Percentiles rank a stretch among this genome's conserved stretches.
Conservation (phyloP, 2,329 filamentous ascomycete species). For the Phialemonium atrogriseum region DNA sequence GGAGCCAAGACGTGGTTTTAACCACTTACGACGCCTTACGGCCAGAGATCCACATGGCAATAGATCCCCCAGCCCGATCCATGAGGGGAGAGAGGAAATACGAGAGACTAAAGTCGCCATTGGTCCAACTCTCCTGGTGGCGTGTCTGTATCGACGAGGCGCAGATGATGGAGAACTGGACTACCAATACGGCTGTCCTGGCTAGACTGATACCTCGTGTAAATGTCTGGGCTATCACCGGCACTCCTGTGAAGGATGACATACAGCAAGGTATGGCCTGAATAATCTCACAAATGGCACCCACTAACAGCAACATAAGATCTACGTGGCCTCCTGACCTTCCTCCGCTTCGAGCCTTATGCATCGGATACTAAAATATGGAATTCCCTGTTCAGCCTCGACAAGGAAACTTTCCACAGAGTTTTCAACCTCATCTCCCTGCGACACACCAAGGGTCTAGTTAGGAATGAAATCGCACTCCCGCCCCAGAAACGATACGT, state of each 20-base stretch:
- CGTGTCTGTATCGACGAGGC: constrained; percentile 70
- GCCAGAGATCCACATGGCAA: constrained; percentile 70
- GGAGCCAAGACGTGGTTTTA: constrained; percentile 49
- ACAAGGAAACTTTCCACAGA: constrained; percentile 56
- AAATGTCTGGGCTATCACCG: constrained; percentile 88
- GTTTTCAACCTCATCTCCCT: constrained; percentile 68
- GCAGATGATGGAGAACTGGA: constrained; percentile 88
- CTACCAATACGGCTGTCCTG: constrained; percentile 73
- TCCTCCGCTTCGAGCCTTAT: constrained; percentile 73
- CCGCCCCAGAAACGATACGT: constrained; percentile 80
- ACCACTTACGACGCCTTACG: constrained; percentile 66
- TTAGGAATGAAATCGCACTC: constrained; percentile 69
- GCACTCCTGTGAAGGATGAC: constrained; percentile 74
- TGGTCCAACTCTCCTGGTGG: constrained; percentile 83
- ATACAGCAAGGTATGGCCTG: constrained; percentile 15
- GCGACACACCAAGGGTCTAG: constrained; percentile 75
- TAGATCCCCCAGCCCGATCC: constrained; percentile 58
- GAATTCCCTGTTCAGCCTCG: constrained; percentile 52
- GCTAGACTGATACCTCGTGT: constrained; percentile 72
- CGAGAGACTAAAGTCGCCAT: constrained; percentile 60
- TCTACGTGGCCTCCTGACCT: constrained; percentile 71
- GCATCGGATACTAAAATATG: constrained; percentile 57
- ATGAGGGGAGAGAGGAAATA: constrained; percentile 60
- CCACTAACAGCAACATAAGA: too few species aligned
- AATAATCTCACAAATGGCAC: too few species aligned